Evolutionary conservation across 208 protist genomes (phyloP), one percentile per base, ranked within the genome.

Genomic region (Eutreptiella sp.): DNA sequence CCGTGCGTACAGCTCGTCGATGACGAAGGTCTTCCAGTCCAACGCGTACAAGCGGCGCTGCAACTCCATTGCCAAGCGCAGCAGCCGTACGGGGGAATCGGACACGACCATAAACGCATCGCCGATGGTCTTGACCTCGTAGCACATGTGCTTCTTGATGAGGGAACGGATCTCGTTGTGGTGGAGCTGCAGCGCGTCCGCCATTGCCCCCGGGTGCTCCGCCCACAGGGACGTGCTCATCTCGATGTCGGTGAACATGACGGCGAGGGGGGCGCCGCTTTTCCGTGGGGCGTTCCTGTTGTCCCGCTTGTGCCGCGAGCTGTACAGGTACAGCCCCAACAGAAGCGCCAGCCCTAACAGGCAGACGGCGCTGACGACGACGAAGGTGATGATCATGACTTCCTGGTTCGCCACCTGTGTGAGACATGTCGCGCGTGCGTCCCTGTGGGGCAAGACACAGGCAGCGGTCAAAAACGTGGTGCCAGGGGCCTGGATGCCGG

Each of bases 41-140:
- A 72, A 33, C 43, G 55, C 55, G 23, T 80, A 50, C 46, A 87
- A 73, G 53, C 45, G 64, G 34, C 33, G 62, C 69, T 87, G 79
- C 21, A 85, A 48, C 5, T 80, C 81, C 0, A 57, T 38, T 23
- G 68, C 73, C 21, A 81, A 76, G 32, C 64, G 35, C 42, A 82
- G 70, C 4, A 67, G 74, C 24, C 46, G 67, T 28, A 33, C 54
- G 26, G 74, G 54, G 58, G 55, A 60, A 57, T 76, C 79, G 76
- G 74, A 81, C 34, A 78, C 76, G 33, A 88, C 81, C 79, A 88
- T 85, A 71, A 88, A 85, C 46, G 82, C 74, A 71, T 88, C 82
- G 29, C 82, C 82, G 28, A 85, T 73, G 58, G 78, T 88, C 73
- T 88, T 88, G 62, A 88, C 82, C 72, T 85, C 80, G 66, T 88